Percentiles rank a stretch among this genome's conserved stretches.
phyloP scores from a whole-genome alignment of 768 basidiomycete species.

The Naganishia friedmannii region DNA sequence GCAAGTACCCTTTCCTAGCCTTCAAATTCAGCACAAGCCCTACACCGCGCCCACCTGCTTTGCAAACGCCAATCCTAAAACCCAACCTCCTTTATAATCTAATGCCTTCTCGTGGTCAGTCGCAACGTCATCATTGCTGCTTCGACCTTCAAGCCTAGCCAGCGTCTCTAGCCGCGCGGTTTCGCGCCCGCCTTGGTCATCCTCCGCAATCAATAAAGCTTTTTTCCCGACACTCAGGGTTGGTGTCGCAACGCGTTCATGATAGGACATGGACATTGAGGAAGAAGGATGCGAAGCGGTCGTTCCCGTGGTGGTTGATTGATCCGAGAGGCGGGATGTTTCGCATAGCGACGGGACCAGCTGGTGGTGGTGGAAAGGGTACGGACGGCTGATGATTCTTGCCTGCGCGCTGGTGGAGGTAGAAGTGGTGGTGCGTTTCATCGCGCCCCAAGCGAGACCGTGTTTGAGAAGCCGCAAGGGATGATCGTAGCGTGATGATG shows the following conservation, averaged over 20 bases:
- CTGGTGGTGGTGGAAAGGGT: not conserved
- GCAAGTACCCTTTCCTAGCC: no score
- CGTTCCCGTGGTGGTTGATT: not conserved
- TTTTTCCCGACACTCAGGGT: no score
- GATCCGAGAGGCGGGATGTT: not conserved
- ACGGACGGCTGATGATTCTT: no score
- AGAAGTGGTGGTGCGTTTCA: not conserved
- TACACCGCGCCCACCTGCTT: no score
- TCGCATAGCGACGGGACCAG: not conserved
- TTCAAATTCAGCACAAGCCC: no score
- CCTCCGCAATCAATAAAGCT: no score
- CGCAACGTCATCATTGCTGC: not conserved
- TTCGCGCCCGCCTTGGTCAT: no score
- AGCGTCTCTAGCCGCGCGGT: no score
- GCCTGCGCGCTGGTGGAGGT: not conserved
- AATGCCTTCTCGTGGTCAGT: not conserved
- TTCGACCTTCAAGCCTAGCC: not conserved
- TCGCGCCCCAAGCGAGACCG: conserved; percentile 2
- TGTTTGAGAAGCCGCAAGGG: not conserved
- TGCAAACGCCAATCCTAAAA: not conserved
- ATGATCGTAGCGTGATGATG: not conserved
- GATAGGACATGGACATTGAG: no score
- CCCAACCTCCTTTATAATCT: not conserved
- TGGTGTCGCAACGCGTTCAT: no score
- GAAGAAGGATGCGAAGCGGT: no score